These are phyloP conservation scores for Euphorbia pulcherrima DNA, from an alignment of 345 rosid genomes.

Conservation along the genomic window DNA sequence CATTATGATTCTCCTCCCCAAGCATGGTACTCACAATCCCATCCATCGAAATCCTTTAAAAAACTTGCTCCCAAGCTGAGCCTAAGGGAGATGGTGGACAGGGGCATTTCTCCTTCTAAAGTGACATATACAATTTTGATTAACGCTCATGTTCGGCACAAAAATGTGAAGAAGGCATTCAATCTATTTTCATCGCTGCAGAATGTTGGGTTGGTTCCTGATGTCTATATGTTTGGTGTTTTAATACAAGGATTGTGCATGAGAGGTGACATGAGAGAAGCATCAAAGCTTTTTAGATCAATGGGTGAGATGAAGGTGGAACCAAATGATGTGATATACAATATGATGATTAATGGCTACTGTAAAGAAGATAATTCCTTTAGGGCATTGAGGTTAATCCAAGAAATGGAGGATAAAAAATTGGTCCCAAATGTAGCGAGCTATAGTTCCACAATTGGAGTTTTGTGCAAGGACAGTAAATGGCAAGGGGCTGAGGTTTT, in stretches of 20 bases:
- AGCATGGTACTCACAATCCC: too few species aligned
- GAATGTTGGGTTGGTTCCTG: conserved; percentile 55
- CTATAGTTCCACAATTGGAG: conserved; percentile 47
- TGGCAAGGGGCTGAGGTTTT: conserved; percentile 57
- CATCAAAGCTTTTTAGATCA: conserved; percentile 49
- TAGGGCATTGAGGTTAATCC: conserved; percentile 55
- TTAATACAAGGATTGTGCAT: conserved; percentile 64
- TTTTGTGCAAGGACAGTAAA: conserved; percentile 61
- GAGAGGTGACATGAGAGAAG: conserved; percentile 67
- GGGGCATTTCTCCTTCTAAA: conserved; percentile 61
- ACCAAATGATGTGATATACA: conserved; percentile 60
- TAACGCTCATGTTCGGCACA: conserved; percentile 41
- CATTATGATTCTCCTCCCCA: too few species aligned
- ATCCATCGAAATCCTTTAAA: too few species aligned
- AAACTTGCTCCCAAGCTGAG: too few species aligned
- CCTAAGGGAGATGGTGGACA: conserved; percentile 82
- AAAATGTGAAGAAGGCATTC: conserved; percentile 57
- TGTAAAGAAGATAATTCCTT: conserved; percentile 65
- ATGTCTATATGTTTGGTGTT: conserved; percentile 55
- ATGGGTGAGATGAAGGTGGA: conserved; percentile 44
- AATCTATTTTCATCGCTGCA: conserved; percentile 48
- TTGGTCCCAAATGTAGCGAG: conserved; percentile 64
- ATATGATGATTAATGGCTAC: conserved; percentile 69
- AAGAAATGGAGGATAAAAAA: conserved; percentile 53
- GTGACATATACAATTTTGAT: conserved; percentile 67